These are phyloP conservation scores for Closterium sp. DNA, from an alignment of 139 green algal genomes.

Conservation along the genomic window DNA sequence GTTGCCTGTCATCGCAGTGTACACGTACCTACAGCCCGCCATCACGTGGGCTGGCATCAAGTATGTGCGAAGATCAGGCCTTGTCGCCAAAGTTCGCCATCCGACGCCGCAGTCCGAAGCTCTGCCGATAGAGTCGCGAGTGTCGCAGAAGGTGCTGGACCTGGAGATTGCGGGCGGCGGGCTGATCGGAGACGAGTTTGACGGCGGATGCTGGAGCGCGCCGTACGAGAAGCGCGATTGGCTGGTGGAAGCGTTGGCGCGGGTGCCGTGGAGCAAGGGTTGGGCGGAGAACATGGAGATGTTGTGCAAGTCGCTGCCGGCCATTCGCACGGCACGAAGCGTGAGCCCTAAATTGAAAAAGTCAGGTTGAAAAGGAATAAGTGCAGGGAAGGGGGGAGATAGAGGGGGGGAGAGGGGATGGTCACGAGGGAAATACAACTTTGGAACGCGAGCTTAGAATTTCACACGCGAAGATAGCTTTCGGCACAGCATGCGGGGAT, in stretches of 20 bases:
- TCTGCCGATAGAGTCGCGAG: slow-evolving; percentile 1
- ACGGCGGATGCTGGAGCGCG: neutral
- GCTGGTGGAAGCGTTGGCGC: neutral
- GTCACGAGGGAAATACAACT: neutral
- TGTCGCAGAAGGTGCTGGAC: slow-evolving; percentile 5
- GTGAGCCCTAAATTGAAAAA: neutral
- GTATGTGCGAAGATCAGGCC: slow-evolving; percentile 12
- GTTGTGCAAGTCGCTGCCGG: neutral
- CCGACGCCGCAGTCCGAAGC: neutral
- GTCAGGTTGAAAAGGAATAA: neutral
- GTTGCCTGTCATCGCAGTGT: slow-evolving; percentile 22
- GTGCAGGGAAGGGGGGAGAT: neutral
- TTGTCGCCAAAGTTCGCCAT: slow-evolving; percentile 17
- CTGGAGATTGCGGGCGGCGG: neutral
- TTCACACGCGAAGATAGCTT: neutral
- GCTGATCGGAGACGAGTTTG: neutral
- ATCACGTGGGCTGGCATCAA: slow-evolving; percentile 32
- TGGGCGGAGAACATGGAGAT: neutral
- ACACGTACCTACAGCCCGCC: slow-evolving; percentile 24
- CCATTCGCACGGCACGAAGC: neutral
- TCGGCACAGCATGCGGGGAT: neutral
- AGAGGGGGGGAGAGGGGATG: no score
- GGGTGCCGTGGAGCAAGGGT: neutral
- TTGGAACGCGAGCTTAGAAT: neutral
- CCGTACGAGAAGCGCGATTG: neutral